These are phyloP conservation scores for Cryptosporidium sp. DNA, from an alignment of 169 alveolate species.

Conservation along the genomic window DNA sequence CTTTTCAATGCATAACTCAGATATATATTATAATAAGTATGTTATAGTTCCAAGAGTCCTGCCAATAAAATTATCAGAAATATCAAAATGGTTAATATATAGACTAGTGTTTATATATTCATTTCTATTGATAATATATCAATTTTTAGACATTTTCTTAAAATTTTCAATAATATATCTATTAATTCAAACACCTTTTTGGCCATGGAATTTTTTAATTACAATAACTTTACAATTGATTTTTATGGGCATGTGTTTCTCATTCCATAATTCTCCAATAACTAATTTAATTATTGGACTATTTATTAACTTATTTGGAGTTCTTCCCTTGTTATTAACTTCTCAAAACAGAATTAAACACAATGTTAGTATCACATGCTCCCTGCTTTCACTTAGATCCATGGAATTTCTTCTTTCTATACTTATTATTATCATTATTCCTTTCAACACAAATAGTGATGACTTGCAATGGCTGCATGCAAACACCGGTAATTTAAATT, in stretches of 20 bases:
- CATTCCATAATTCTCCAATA: slow-evolving; percentile 70
- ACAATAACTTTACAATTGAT: slow-evolving; percentile 16
- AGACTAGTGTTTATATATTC: slow-evolving; percentile 3
- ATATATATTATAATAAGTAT: not conserved
- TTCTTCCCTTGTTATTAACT: slow-evolving; percentile 23
- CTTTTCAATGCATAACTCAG: slow-evolving; percentile 2
- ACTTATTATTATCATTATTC: slow-evolving; percentile 21
- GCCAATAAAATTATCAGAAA: slow-evolving; percentile 5
- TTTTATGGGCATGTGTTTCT: slow-evolving; percentile 37
- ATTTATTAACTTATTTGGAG: slow-evolving; percentile 41
- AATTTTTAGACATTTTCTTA: slow-evolving; percentile 22
- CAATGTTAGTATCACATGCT: slow-evolving; percentile 12
- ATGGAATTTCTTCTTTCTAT: slow-evolving; percentile 45
- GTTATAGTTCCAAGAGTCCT: slow-evolving; percentile 56
- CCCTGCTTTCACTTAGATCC: slow-evolving; percentile 43
- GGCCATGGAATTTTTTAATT: slow-evolving; percentile 73
- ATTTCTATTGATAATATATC: slow-evolving; percentile 15
- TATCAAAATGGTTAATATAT: not conserved
- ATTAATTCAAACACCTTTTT: slow-evolving; percentile 28
- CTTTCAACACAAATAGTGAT: not conserved
- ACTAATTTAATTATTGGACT: slow-evolving; percentile 58
- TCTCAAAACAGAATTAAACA: slow-evolving; percentile 67
- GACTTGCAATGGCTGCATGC: slow-evolving; percentile 12
- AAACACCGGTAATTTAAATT: not conserved
- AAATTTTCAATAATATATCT: slow-evolving; percentile 20